These are phyloP conservation scores for Fraxinus sp. DNA, from an alignment of 305 asterid genomes.

Conservation along the genomic window DNA sequence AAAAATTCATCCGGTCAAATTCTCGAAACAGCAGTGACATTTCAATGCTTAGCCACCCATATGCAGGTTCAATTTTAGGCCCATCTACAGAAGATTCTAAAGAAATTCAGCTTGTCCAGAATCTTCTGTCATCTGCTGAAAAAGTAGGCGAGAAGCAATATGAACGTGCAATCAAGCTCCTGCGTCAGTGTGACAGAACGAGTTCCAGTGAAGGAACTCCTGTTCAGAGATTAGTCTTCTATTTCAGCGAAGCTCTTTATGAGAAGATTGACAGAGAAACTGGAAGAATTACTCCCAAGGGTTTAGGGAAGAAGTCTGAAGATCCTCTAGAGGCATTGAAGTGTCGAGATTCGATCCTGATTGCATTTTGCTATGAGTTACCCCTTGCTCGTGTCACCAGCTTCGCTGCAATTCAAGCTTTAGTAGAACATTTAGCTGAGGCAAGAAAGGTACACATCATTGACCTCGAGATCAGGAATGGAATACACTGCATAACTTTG, in stretches of 20 bases:
- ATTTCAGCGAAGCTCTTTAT: constrained; percentile 37
- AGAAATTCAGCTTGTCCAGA: constrained; percentile 34
- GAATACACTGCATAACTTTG: constrained; percentile 28
- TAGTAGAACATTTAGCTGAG: constrained; percentile 30
- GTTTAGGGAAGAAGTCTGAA: constrained; percentile 2
- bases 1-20: constrained; percentile 28
- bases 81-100: constrained; percentile 22
- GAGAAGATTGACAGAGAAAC: constrained; percentile 36
- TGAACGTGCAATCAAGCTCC: constrained; percentile 35
- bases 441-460: constrained; percentile 35
- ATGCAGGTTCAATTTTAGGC: constrained; percentile 23
- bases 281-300: constrained; percentile 13
- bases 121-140: constrained; percentile 47
- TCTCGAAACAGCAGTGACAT: constrained; percentile 9
- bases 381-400: constrained; percentile 26
- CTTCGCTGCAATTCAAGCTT: constrained; percentile 32
- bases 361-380: constrained; percentile 23
- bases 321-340: constrained; percentile 10
- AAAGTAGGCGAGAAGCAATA: constrained; percentile 37
- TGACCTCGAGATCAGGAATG: constrained; percentile 32
- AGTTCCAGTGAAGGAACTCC: constrained; percentile 38
- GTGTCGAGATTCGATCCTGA: neutral
- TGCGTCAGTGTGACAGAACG: constrained; percentile 32
- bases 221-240: constrained; percentile 35
- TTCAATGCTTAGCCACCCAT: constrained; percentile 24